phyloP scores from a whole-genome alignment of 345 rosid genomes.

The Eucalyptus decipiens region DNA sequence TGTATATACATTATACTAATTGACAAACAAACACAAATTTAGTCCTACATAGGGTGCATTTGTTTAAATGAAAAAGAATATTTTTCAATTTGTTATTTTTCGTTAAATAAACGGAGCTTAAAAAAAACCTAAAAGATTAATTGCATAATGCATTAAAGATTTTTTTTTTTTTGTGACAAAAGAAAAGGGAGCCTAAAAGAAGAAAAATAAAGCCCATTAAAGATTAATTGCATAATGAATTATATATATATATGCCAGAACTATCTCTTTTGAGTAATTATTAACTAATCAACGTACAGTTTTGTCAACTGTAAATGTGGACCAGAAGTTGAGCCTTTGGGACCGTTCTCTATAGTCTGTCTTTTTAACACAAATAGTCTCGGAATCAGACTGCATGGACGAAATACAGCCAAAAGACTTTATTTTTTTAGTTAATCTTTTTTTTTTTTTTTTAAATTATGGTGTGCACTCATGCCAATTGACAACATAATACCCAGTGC shows the following conservation, averaged over 20 bases:
- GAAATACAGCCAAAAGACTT: not conserved
- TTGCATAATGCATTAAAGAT: not conserved
- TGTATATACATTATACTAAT: not conserved
- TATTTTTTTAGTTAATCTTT: not conserved
- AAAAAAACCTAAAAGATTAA: not conserved
- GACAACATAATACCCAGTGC: not conserved
- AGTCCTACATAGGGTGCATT: not conserved
- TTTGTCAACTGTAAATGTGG: not conserved
- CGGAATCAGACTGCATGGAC: not conserved
- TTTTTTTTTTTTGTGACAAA: too few relatives aligned
- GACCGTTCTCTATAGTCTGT: not conserved
- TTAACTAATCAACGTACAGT: not conserved
- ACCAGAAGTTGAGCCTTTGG: not conserved
- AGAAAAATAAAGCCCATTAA: not conserved
- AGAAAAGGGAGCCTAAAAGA: not conserved
- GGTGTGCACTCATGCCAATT: not conserved
- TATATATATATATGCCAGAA: too few relatives aligned
- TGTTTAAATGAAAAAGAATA: too few relatives aligned
- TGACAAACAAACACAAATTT: not conserved
- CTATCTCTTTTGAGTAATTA: not conserved
- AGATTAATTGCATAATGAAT: not conserved
- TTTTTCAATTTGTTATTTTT: too few relatives aligned
- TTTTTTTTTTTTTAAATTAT: not conserved
- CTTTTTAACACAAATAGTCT: not conserved
- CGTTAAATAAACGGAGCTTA: rapidly evolving